phyloP scores from a whole-genome alignment of 257 asterid species.

The Gentiana macrophylla region DNA sequence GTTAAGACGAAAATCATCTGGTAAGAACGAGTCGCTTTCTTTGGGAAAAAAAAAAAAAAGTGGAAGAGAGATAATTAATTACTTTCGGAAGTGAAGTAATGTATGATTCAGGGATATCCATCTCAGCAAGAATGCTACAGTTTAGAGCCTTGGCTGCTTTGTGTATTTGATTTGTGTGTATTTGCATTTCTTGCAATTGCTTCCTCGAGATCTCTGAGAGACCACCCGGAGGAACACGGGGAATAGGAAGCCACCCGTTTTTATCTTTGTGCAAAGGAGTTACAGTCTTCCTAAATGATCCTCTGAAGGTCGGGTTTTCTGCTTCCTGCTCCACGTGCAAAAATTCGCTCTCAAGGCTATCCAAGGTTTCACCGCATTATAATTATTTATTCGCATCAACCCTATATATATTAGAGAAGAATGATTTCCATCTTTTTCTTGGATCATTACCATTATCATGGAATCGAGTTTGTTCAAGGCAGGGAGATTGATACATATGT shows the following conservation, averaged over 20 bases:
- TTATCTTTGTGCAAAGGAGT: constrained; percentile 46
- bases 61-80: too few species aligned
- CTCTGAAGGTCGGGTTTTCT: constrained; percentile 36
- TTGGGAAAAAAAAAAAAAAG: too few species aligned
- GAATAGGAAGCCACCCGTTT: constrained; percentile 92
- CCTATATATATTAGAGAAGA: too few species aligned
- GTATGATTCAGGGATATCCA: constrained; percentile 59
- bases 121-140: constrained; percentile 52
- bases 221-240: constrained; percentile 63
- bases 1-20: too few species aligned
- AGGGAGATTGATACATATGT: constrained; percentile 67
- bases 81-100: constrained; percentile 73
- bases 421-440: too few species aligned
- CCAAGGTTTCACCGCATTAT: constrained; percentile 52
- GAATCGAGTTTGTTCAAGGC: constrained; percentile 71
- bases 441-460: constrained; percentile 60
- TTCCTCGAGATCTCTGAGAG: constrained; percentile 51
- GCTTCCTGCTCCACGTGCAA: constrained; percentile 81
- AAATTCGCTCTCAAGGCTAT: constrained; percentile 49
- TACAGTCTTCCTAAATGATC: constrained; percentile 37
- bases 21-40: too few species aligned
- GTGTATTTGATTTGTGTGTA: constrained; percentile 62
- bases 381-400: too few species aligned
- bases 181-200: constrained; percentile 48
- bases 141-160: constrained; percentile 88